Evolutionary conservation across 176 grass and related monocot genomes (phyloP).

Genomic region (Themeda triandra): DNA sequence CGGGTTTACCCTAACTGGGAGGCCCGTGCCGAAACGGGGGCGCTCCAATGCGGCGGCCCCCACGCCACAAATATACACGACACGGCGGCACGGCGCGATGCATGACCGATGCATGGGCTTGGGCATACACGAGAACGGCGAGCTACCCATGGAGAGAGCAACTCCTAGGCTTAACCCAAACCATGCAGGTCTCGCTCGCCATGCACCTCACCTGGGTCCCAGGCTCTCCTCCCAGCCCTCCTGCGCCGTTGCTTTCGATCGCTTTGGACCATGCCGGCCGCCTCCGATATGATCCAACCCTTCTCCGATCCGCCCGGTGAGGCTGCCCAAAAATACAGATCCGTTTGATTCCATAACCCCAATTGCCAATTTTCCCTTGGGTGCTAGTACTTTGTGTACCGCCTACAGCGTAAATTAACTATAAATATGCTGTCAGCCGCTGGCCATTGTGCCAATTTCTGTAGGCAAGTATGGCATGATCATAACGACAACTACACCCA

Average conservation of each 20-base stretch:
- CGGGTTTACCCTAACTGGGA: conserved; percentile 53
- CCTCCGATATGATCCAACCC: not conserved
- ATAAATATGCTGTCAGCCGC: not conserved
- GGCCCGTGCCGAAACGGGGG: conserved; percentile 32
- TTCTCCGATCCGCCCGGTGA: not conserved
- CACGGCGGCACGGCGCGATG: not conserved
- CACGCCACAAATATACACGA: conserved; percentile 42
- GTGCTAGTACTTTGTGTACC: not conserved
- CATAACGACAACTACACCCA: too few species aligned
- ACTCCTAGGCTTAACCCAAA: conserved; percentile 50
- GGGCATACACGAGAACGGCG: conserved; percentile 31
- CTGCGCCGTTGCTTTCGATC: not conserved
- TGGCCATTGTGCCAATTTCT: not conserved
- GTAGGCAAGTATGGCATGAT: not conserved
- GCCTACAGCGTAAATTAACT: too few species aligned
- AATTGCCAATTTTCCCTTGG: not conserved
- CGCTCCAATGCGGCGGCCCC: conserved; percentile 28
- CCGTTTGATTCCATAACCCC: conserved; percentile 27
- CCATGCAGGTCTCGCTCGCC: conserved; percentile 24
- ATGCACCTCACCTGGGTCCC: conserved; percentile 38
- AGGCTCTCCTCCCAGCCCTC: not conserved
- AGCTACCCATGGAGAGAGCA: not conserved
- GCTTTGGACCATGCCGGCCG: conserved; percentile 27
- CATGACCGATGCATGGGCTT: not conserved
- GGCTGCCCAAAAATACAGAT: conserved; percentile 46